Percentiles rank a stretch among this genome's conserved stretches.
Evolutionary conservation across 2,329 filamentous ascomycete genomes (phyloP).

Genomic region (Microsporum canis): DNA sequence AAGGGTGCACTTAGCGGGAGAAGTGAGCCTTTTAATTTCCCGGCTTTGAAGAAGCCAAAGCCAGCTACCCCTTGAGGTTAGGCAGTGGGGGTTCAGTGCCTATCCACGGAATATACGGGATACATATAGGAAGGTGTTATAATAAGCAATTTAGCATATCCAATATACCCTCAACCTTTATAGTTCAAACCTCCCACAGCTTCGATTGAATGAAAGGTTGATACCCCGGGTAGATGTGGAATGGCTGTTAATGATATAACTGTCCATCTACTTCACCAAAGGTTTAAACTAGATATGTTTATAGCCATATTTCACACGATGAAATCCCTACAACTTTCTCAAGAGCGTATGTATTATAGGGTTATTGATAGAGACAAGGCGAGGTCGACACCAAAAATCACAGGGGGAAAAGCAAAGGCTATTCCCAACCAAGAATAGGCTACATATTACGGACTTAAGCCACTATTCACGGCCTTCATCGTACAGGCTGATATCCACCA

Average conservation of each 20-base stretch:
- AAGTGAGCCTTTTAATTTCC: slow-evolving; percentile 45
- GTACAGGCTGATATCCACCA: not conserved
- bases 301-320: too few species aligned
- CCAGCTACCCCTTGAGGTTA: not conserved
- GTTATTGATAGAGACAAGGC: not conserved
- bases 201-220: not conserved
- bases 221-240: too few species aligned
- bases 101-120: not conserved
- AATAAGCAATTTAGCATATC: not conserved
- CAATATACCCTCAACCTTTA: not conserved
- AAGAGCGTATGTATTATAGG: not conserved
- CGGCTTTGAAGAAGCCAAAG: slow-evolving; percentile 41
- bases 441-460: too few species aligned
- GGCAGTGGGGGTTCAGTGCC: not conserved
- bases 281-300: too few species aligned
- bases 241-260: too few species aligned
- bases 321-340: not conserved
- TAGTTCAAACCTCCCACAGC: not conserved
- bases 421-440: too few species aligned
- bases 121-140: not conserved
- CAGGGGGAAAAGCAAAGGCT: too few species aligned
- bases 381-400: not conserved
- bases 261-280: too few species aligned
- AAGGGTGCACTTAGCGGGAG: slow-evolving; percentile 23
- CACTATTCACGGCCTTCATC: not conserved